phyloP scores from a whole-genome alignment of 148 eudicot species.

The Fagopyrum tataricum region DNA sequence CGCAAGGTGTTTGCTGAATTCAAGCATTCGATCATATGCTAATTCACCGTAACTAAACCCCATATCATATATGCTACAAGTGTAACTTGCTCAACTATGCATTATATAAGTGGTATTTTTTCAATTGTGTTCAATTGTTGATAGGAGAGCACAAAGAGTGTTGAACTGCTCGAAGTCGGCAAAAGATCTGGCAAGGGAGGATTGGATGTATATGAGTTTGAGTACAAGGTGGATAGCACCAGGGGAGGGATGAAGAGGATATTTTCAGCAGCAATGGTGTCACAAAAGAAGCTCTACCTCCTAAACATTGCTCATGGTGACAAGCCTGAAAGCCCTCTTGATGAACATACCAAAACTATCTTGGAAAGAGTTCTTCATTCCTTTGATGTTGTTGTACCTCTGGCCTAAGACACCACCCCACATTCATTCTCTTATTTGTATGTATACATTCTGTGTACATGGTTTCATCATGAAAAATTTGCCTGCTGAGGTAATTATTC shows the following conservation, averaged over 20 bases:
- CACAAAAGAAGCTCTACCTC: constrained; percentile 68
- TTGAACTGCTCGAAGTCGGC: constrained; percentile 51
- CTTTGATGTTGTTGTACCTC: constrained; percentile 50
- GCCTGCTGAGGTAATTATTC: background rate
- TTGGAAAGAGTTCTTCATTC: constrained; percentile 81
- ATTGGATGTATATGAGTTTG: constrained; percentile 67
- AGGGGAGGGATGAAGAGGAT: constrained; percentile 87
- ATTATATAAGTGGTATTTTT: background rate
- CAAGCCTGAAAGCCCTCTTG: constrained; percentile 60
- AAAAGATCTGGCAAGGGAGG: constrained; percentile 58
- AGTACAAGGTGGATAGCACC: constrained; percentile 73
- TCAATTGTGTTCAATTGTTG: background rate
- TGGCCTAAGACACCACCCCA: background rate
- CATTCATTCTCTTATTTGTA: background rate
- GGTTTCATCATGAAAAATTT: background rate
- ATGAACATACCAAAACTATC: constrained; percentile 29
- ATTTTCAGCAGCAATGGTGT: constrained; percentile 78
- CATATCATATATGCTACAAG: background rate
- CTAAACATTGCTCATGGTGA: constrained; percentile 80
- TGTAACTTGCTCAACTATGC: background rate
- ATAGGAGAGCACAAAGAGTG: constrained; percentile 85
- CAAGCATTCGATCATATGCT: no score
- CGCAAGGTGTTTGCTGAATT: constrained; percentile 46
- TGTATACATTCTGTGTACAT: background rate
- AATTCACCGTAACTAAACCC: background rate